A percentile compares a stretch with the other conserved stretches of the same genome.
Conservation (phyloP, 208 protist genomes). For the Leishmania guyanensis region DNA sequence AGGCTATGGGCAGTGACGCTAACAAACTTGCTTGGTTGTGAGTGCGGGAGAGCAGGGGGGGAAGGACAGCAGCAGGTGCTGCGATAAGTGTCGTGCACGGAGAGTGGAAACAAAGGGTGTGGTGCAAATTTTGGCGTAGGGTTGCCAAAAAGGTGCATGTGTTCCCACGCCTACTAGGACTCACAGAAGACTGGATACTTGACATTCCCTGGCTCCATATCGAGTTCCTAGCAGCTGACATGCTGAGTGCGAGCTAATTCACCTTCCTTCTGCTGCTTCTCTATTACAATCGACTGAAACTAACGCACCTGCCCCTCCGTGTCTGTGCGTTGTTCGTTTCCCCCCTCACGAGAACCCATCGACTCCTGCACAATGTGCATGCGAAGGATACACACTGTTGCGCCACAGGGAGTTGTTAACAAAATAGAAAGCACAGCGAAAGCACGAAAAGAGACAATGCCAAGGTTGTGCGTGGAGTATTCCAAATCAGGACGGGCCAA, state of each 20-base stretch:
- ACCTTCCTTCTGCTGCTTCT: not conserved
- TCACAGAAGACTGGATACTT: not conserved
- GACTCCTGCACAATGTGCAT: not conserved
- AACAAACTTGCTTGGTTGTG: not conserved
- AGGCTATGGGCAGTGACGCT: not conserved
- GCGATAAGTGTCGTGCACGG: not conserved
- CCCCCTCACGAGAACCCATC: not conserved
- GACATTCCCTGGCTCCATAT: not conserved
- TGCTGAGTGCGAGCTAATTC: no score
- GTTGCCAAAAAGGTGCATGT: not conserved
- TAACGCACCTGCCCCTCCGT: not conserved
- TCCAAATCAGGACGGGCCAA: slow-evolving; percentile 69
- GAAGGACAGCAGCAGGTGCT: not conserved
- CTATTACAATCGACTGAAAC: not conserved
- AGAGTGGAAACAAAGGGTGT: not conserved
- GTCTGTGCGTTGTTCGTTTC: not conserved
- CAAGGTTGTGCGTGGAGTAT: slow-evolving; percentile 72
- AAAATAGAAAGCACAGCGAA: not conserved
- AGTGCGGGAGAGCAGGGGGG: not conserved
- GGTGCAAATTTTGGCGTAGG: not conserved
- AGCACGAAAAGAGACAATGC: slow-evolving; percentile 35
- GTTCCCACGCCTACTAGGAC: not conserved
- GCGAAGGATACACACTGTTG: not conserved
- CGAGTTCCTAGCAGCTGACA: not conserved
- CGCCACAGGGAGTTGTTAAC: not conserved